Percentiles rank a stretch among this genome's conserved stretches.
Conservation (phyloP, 352 stramenopile species). For the Pythium dissotocum region DNA sequence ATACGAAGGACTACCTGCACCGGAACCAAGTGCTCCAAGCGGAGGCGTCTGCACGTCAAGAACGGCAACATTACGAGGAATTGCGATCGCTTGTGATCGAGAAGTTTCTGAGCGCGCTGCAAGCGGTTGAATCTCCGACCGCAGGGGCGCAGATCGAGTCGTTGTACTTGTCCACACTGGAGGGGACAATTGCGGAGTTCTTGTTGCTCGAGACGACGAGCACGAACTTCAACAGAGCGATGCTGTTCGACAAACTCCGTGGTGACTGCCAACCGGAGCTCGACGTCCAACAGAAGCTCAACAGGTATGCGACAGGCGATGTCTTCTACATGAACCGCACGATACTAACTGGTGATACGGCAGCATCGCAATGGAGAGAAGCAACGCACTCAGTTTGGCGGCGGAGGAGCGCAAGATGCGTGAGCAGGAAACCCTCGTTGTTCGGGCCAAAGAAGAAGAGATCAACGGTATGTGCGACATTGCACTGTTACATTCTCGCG, state of each 20-base stretch:
- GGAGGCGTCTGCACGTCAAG: conserved; percentile 51
- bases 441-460: conserved; percentile 59
- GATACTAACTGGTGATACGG: neutral
- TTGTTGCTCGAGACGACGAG: conserved; percentile 46
- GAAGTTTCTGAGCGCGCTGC: conserved; percentile 58
- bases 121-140: conserved; percentile 52
- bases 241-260: conserved; percentile 56
- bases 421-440: conserved; percentile 50
- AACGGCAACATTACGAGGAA: conserved; percentile 64
- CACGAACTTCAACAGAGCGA: conserved; percentile 46
- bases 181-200: conserved; percentile 62
- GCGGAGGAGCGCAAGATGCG: conserved; percentile 62
- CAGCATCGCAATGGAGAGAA: conserved; percentile 68
- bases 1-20: conserved; percentile 65
- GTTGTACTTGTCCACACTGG: conserved; percentile 54
- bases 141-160: conserved; percentile 65
- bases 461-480: conserved; percentile 42
- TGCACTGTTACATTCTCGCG: too few species aligned
- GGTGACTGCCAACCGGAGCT: conserved; percentile 57
- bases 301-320: conserved; percentile 36
- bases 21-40: conserved; percentile 66
- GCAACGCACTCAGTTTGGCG: conserved; percentile 52
- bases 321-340: neutral
- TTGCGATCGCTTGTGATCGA: conserved; percentile 52
- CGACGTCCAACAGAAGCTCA: conserved; percentile 75